A percentile compares a stretch with the other conserved stretches of the same genome.
phyloP scores from a whole-genome alignment of 2,329 filamentous ascomycete genomes.

The Cercospora janseana region DNA sequence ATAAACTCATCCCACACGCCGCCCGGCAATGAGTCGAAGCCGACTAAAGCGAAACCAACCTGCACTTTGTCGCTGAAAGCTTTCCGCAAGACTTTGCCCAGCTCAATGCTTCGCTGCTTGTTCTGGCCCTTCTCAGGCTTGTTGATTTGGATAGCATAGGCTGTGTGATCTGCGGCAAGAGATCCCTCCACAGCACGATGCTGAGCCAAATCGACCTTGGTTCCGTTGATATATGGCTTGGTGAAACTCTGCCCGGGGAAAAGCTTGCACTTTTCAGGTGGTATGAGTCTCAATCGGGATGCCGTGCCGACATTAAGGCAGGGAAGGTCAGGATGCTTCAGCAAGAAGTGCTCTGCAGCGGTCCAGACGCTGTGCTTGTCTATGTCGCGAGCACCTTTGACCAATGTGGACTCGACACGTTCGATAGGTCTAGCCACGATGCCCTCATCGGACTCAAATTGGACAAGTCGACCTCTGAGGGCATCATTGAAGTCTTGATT shows the following conservation, averaged over 20 bases:
- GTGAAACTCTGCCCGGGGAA: slow-evolving; percentile 3
- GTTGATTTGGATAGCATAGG: neutral
- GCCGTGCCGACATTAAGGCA: slow-evolving; percentile 13
- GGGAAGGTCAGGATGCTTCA: slow-evolving; percentile 3
- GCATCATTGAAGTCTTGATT: neutral
- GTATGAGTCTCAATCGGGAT: slow-evolving; percentile 1
- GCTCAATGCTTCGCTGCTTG: neutral
- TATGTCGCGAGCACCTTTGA: neutral
- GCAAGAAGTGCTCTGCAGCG: neutral
- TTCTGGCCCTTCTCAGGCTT: neutral
- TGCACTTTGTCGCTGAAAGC: slow-evolving; percentile 2
- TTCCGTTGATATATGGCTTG: neutral
- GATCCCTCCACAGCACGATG: neutral
- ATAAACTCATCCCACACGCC: neutral
- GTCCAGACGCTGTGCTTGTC: slow-evolving; percentile 8
- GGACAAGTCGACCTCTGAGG: slow-evolving; percentile 7
- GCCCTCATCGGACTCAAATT: slow-evolving; percentile 2
- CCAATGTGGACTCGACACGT: neutral
- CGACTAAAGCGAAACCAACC: slow-evolving; percentile 1
- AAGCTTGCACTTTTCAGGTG: slow-evolving; percentile 7
- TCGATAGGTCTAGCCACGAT: neutral
- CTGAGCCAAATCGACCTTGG: neutral
- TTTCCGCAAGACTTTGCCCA: neutral
- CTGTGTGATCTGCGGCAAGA: neutral
- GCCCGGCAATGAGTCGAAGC: neutral